Percentiles rank a stretch among this genome's conserved stretches.
phyloP scores from a whole-genome alignment of 169 alveolate species.

The Cryptosporidium canis region DNA sequence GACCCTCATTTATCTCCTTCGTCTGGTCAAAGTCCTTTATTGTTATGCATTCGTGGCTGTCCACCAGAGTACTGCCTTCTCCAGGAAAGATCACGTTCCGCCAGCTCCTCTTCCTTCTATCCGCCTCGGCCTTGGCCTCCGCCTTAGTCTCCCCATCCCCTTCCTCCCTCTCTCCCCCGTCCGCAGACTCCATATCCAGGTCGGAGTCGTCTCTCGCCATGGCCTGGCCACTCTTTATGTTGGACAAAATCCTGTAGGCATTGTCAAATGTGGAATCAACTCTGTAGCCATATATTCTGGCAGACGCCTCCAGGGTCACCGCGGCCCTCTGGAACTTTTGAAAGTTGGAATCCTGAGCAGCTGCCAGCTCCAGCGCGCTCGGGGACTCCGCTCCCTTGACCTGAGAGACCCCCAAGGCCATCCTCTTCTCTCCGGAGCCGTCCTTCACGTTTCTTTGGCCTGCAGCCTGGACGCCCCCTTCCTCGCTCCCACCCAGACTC shows the following conservation, averaged over 20 bases:
- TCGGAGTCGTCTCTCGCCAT: conserved; percentile 15
- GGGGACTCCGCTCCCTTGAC: not conserved
- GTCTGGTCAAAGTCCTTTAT: conserved; percentile 32
- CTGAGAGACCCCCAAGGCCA: not conserved
- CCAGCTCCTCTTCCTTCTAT: not conserved
- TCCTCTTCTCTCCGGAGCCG: not conserved
- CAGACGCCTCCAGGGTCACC: conserved; percentile 67
- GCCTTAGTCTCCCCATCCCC: not conserved
- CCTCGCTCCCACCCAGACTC: not conserved
- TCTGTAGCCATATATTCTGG: conserved; percentile 70
- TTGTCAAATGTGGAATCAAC: conserved; percentile 66
- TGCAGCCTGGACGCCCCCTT: not conserved
- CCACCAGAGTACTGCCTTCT: conserved; percentile 12
- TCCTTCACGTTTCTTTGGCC: not conserved
- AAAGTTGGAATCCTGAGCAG: conserved; percentile 2
- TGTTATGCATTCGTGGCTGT: conserved; percentile 2
- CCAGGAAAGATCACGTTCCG: not conserved
- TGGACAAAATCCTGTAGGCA: conserved; percentile 52
- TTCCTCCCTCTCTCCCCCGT: not conserved
- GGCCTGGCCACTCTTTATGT: conserved; percentile 39
- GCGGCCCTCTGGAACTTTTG: conserved; percentile 70
- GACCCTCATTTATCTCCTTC: conserved; percentile 17
- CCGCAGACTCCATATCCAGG: not conserved
- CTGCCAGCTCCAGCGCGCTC: not conserved
- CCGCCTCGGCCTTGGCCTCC: not conserved